phyloP scores from a whole-genome alignment of 2,329 filamentous ascomycete genomes.

The Conoideocrella luteorostrata region DNA sequence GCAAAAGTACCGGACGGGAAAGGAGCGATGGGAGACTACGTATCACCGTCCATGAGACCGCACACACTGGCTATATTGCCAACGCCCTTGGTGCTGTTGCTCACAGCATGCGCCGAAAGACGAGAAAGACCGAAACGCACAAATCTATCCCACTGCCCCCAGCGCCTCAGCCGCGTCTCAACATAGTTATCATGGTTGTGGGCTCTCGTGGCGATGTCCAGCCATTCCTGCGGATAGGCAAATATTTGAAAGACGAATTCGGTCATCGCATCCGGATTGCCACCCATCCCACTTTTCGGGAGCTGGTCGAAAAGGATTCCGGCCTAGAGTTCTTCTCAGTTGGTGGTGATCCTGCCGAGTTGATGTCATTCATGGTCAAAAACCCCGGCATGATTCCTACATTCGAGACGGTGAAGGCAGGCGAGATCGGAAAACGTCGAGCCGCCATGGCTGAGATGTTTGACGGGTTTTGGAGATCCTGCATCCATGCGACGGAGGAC shows the following conservation, averaged over 20 bases:
- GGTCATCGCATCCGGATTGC: constrained; percentile 72
- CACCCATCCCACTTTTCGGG: constrained; percentile 70
- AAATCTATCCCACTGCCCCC: constrained; percentile 23
- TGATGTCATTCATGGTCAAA: constrained; percentile 88
- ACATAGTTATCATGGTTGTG: constrained; percentile 80
- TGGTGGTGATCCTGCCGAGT: constrained; percentile 70
- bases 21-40: constrained; percentile 64
- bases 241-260: constrained; percentile 62
- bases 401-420: constrained; percentile 63
- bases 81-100: constrained; percentile 64
- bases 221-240: constrained; percentile 70
- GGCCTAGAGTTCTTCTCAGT: constrained; percentile 76
- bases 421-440: constrained; percentile 63
- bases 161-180: constrained; percentile 46
- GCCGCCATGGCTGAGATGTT: constrained; percentile 76
- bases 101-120: constrained; percentile 28
- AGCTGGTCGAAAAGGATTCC: constrained; percentile 66
- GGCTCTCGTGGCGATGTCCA: constrained; percentile 75
- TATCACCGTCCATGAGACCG: constrained; percentile 66
- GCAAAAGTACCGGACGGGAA: constrained; percentile 57
- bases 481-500: constrained; percentile 66
- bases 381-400: constrained; percentile 73
- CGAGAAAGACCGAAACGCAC: not conserved
- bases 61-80: constrained; percentile 63
- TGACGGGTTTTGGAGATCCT: constrained; percentile 74